Evolutionary conservation across 768 basidiomycete genomes (phyloP), one percentile per base, ranked within the genome.

Genomic region (Coprinopsis sp.): DNA sequence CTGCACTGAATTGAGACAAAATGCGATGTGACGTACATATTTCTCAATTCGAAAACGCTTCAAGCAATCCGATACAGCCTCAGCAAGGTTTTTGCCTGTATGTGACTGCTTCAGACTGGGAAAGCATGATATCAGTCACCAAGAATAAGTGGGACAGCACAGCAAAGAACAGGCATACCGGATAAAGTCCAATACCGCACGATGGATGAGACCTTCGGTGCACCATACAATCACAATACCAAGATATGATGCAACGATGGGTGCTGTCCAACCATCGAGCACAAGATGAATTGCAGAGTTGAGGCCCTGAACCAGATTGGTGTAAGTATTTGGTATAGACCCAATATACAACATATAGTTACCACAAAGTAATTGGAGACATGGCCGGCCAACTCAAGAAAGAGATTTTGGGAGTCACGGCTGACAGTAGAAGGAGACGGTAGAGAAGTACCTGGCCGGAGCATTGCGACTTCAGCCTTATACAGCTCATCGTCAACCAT

Each of bases 211-310:
- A 5, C 62, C 61, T 5, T 47, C 33, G 3, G 33, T 45, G 51
- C 46, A 59, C 64, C 51, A 51, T 18, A 52, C 36, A 23, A 64
- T 42, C 16, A 58, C 55, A 41, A 63, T 50, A 1, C 62, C 61
- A 8, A 64, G 54, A 33, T 56, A 64, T 1, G 53, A 57, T 3
- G 50, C 40, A 13, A 49, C 51, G 16, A 61, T 31, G 10, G 62
- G 63, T 13, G 57, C 55, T 8, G 59, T 61, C 63, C 64, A 65
- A 24, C 65, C 56, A 52, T 65, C 60, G 11, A 65, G 45, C n/a
- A 56, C 61, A 11, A 58, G 22, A 51, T 65, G 62, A 28, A 65
- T 49, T 3, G 58, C 33, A 18, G 51, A 23, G 21, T 51, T 44
- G 44, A 22, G 33, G 34, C 41, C 55, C 50, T 46, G 19, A 19